Evolutionary conservation across 495 filamentous ascomycete species (phyloP).

Genomic region (Amorphotheca resinae): DNA sequence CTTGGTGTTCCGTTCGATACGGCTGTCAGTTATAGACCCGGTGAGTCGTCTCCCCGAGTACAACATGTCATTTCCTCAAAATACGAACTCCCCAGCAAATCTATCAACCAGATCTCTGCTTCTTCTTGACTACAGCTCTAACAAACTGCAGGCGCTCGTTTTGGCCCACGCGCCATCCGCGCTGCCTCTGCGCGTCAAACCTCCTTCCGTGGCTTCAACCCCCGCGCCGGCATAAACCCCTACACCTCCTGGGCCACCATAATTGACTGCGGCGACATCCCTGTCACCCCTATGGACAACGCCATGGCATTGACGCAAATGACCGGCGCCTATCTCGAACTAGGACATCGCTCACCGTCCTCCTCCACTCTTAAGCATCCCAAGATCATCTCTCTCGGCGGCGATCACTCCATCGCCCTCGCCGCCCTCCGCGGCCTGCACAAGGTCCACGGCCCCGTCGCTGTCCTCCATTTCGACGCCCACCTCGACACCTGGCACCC

Average conservation of each 20-base stretch:
- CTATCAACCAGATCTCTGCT: too few species aligned
- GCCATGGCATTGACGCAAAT: constrained; percentile 58
- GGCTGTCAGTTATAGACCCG: constrained; percentile 66
- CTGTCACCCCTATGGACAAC: constrained; percentile 56
- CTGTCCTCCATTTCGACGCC: constrained; percentile 73
- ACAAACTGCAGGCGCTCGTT: constrained; percentile 48
- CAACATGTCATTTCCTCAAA: too few species aligned
- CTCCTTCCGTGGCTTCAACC: constrained; percentile 63
- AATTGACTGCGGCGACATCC: constrained; percentile 65
- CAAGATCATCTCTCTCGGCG: constrained; percentile 66
- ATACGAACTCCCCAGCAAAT: too few species aligned
- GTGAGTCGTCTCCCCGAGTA: constrained; percentile 26
- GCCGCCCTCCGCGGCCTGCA: constrained; percentile 62
- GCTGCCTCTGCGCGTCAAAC: constrained; percentile 65
- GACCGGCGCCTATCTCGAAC: constrained; percentile 22
- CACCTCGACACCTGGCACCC: constrained; percentile 81
- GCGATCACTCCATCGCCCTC: constrained; percentile 69
- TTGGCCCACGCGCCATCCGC: constrained; percentile 72
- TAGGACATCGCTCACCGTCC: constrained; percentile 25
- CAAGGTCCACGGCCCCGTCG: constrained; percentile 57
- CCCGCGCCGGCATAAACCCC: constrained; percentile 64
- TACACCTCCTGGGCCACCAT: constrained; percentile 40
- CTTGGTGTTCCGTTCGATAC: constrained; percentile 78
- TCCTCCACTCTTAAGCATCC: constrained; percentile 30
- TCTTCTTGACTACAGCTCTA: not conserved